Evolutionary conservation across 2,329 filamentous ascomycete genomes (phyloP), one percentile per base, ranked within the genome.

Genomic region (Rutstroemia sp.): DNA sequence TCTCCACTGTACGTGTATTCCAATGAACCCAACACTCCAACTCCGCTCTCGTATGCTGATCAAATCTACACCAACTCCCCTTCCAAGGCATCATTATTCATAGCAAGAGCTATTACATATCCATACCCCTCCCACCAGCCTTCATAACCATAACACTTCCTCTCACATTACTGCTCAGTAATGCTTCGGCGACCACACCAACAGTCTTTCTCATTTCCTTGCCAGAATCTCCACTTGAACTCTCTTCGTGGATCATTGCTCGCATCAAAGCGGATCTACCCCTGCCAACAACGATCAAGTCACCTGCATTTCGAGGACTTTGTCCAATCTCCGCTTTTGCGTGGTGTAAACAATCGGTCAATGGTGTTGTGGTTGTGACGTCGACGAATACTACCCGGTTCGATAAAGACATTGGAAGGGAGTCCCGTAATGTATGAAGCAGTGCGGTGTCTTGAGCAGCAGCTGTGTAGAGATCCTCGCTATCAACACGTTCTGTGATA

Each of bases 71-170:
- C 27, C 27, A 30, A 30, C 8, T 10, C 10, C 27, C 27, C 27
- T 3, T 30, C 27, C 9, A 30, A 30, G 10, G 10, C 8, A 30
- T 30, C 27, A 10, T 30, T 30, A 30, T 30, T 30, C 27, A 30
- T 30, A 23, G 23, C 23, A 23, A 23, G 23, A 23, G 23, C 3
- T 5, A 23, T 23, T 23, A 23, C 3, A 23, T 23, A 14, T 61
- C 59, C 23, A 66, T 41, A 18, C 59, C 65, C 3, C 54, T 58
- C 8, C 58, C 61, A 44, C 64, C 67, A 45, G 85, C 86, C 71
- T 90, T 84, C 27, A 92, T 77, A 54, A 91, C 80, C 53, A 91
- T 73, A 25, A 91, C 72, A 69, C 87, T 90, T 0, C 85, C 82
- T 61, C 77, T 79, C n/a, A 87, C 71, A 12, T 77, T 79, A 46